Conservation (phyloP, 148 eudicot species). For the Polygonum maritimum region DNA sequence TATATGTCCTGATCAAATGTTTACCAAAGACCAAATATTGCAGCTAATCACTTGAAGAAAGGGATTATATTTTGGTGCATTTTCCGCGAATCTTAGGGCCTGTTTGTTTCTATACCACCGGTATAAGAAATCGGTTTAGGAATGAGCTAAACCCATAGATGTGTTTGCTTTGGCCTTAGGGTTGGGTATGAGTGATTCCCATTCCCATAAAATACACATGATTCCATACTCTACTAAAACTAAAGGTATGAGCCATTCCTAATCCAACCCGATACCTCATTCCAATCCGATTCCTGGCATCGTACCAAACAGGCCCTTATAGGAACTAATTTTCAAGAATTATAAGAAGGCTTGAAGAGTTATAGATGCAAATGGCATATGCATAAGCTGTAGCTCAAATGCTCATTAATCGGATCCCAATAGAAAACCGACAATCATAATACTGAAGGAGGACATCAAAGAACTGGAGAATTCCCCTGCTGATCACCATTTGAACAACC, state of each 20-base stretch:
- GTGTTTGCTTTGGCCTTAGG: too few species aligned
- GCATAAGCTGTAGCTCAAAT: neutral
- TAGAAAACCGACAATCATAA: neutral
- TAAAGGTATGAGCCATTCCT: too few species aligned
- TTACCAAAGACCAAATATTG: neutral
- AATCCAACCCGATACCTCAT: too few species aligned
- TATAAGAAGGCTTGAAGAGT: neutral
- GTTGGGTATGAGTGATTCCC: too few species aligned
- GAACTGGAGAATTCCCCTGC: neutral
- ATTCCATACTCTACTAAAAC: too few species aligned
- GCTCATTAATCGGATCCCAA: neutral
- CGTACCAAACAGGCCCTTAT: too few species aligned
- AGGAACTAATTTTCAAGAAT: neutral
- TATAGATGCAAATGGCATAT: neutral
- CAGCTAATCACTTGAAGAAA: neutral
- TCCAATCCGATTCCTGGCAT: too few species aligned
- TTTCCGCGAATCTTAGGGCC: neutral
- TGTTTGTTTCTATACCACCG: too few species aligned
- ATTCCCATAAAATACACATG: too few species aligned
- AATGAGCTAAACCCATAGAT: too few species aligned
- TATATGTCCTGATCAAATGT: neutral
- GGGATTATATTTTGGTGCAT: neutral
- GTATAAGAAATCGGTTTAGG: too few species aligned
- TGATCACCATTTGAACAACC: neutral
- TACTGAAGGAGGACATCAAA: neutral